These are phyloP conservation scores for Plasmodium chabaudi DNA, from an alignment of 169 alveolate genomes.

Conservation along the genomic window DNA sequence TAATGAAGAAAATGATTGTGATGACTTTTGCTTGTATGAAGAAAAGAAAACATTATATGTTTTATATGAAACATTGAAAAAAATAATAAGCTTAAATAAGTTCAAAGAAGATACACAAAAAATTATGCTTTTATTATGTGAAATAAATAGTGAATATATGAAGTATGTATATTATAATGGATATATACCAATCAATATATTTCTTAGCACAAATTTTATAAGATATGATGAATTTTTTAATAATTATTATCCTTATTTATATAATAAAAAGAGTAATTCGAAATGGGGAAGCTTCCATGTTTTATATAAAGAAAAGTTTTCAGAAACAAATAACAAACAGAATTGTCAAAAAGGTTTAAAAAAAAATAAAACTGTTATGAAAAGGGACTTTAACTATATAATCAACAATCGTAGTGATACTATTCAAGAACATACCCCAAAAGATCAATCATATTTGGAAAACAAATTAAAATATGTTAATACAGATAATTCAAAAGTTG, in stretches of 20 bases:
- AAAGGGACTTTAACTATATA: constrained; percentile 31
- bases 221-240: constrained; percentile 27
- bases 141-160: constrained; percentile 46
- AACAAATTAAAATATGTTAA: too few species aligned
- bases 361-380: constrained; percentile 41
- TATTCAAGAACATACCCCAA: too few species aligned
- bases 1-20: too few species aligned
- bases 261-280: constrained; percentile 19
- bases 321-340: not conserved
- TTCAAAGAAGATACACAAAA: constrained; percentile 33
- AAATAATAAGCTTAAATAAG: constrained; percentile 11
- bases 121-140: constrained; percentile 60
- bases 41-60: constrained; percentile 9
- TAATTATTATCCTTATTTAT: constrained; percentile 26
- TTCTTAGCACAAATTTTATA: constrained; percentile 43
- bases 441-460: too few species aligned
- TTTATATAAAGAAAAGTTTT: constrained; percentile 13
- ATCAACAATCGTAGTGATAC: not conserved
- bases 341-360: not conserved
- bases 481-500: too few species aligned
- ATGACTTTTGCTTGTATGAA: not conserved
- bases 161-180: constrained; percentile 56
- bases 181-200: constrained; percentile 39
- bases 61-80: constrained; percentile 35
- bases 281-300: constrained; percentile 67